phyloP scores from a whole-genome alignment of 2,329 filamentous ascomycete genomes.

The Diaporthe australafricana region DNA sequence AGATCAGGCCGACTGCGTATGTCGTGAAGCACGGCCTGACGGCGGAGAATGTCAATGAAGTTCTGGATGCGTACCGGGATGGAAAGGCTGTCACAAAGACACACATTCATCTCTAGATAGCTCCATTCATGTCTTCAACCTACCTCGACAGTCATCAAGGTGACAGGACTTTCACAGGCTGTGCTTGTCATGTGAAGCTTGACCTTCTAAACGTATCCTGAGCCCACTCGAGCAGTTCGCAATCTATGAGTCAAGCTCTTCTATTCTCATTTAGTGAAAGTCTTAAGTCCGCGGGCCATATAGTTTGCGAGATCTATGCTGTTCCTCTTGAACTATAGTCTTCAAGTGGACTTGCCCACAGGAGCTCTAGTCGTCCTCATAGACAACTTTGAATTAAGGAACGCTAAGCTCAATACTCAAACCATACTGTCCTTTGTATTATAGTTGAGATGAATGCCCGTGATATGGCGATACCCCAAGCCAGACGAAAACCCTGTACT shows the following conservation, averaged over 20 bases:
- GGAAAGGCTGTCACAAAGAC: slow-evolving; percentile 43
- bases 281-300: too few relatives aligned
- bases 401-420: too few relatives aligned
- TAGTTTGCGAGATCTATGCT: too few relatives aligned
- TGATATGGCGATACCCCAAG: too few relatives aligned
- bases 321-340: too few relatives aligned
- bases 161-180: neutral
- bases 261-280: neutral
- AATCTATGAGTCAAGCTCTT: neutral
- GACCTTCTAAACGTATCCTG: neutral
- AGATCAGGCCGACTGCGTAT: slow-evolving; percentile 47
- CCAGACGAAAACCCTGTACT: too few relatives aligned
- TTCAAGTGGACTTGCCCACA: too few relatives aligned
- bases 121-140: neutral
- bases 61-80: slow-evolving; percentile 52
- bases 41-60: slow-evolving; percentile 49
- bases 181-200: neutral
- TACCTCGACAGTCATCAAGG: neutral
- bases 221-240: neutral
- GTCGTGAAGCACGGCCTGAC: slow-evolving; percentile 48
- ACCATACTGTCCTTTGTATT: too few relatives aligned
- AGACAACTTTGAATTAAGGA: too few relatives aligned
- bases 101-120: slow-evolving; percentile 37
- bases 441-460: too few relatives aligned
- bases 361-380: too few relatives aligned